phyloP scores from a whole-genome alignment of 805 yeast genomes.

The Metschnikowia lochheadii region DNA sequence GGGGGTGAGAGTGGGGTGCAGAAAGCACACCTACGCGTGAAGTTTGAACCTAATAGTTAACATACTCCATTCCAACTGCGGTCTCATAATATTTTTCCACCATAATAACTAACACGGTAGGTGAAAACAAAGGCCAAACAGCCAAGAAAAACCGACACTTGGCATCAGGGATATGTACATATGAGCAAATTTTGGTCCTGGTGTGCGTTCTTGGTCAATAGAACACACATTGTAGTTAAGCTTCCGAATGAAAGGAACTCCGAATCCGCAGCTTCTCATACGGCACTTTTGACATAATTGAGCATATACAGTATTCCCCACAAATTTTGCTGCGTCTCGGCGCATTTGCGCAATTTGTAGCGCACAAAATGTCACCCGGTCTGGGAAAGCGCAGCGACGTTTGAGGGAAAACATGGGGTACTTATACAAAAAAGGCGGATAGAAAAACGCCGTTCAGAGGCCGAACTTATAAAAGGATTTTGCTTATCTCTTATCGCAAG shows the following conservation, averaged over 20 bases:
- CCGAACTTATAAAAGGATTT: neutral
- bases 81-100: neutral
- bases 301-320: slow-evolving; percentile 3
- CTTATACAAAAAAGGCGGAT: neutral
- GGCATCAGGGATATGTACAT: neutral
- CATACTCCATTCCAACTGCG: neutral
- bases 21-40: neutral
- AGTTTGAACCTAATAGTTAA: neutral
- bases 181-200: neutral
- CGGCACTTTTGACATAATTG: slow-evolving; percentile 1
- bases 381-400: neutral
- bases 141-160: neutral
- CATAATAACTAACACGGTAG: neutral
- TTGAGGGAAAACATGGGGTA: slow-evolving; percentile 3
- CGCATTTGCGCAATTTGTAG: neutral
- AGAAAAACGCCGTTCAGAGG: slow-evolving; percentile 7
- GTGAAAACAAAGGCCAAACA: neutral
- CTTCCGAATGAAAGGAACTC: neutral
- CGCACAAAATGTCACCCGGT: neutral
- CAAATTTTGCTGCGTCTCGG: neutral
- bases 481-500: slow-evolving; percentile 5
- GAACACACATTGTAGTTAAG: neutral
- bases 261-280: slow-evolving; percentile 1
- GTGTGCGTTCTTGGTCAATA: neutral
- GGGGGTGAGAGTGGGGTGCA: neutral